Conservation (phyloP, 1,284 basidiomycete genomes). For the Naganishia sp. region DNA sequence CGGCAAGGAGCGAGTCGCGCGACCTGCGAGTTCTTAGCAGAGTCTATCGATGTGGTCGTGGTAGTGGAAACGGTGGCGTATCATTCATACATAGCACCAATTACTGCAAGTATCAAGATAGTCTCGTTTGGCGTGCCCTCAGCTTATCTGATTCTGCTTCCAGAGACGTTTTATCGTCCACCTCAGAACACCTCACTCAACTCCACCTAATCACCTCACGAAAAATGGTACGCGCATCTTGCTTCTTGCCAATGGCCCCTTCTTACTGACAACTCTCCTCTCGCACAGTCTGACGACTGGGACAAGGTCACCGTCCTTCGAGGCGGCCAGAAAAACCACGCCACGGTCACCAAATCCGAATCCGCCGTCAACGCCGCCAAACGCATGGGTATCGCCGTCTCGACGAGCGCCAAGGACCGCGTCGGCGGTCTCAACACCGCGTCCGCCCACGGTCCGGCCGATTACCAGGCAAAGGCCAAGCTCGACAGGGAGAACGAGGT, state of each 20-base stretch:
- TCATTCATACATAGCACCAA: background rate
- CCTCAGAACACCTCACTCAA: background rate
- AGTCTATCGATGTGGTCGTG: background rate
- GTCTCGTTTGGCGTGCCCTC: background rate
- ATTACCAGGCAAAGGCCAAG: slow-evolving; percentile 91
- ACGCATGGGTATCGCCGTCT: slow-evolving; percentile 37
- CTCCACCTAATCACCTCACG: background rate
- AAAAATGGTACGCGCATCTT: slow-evolving; percentile 18
- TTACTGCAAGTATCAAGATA: background rate
- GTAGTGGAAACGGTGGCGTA: too few species aligned
- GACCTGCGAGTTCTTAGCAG: background rate
- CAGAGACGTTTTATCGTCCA: background rate
- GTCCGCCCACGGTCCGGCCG: slow-evolving; percentile 63
- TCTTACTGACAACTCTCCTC: background rate
- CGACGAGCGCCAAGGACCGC: slow-evolving; percentile 34
- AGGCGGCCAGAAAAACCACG: slow-evolving; percentile 34
- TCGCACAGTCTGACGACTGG: slow-evolving; percentile 33
- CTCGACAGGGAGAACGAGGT: slow-evolving; percentile 96
- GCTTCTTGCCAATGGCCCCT: too few species aligned
- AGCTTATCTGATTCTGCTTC: background rate
- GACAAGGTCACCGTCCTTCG: slow-evolving; percentile 34
- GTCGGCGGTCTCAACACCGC: slow-evolving; percentile 21
- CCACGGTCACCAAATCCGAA: slow-evolving; percentile 34
- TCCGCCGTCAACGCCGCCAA: slow-evolving; percentile 34
- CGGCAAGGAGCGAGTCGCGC: background rate